Percentiles rank a stretch among this genome's conserved stretches.
phyloP scores from a whole-genome alignment of 345 rosid species.

The Xanthoceras sorbifolium region DNA sequence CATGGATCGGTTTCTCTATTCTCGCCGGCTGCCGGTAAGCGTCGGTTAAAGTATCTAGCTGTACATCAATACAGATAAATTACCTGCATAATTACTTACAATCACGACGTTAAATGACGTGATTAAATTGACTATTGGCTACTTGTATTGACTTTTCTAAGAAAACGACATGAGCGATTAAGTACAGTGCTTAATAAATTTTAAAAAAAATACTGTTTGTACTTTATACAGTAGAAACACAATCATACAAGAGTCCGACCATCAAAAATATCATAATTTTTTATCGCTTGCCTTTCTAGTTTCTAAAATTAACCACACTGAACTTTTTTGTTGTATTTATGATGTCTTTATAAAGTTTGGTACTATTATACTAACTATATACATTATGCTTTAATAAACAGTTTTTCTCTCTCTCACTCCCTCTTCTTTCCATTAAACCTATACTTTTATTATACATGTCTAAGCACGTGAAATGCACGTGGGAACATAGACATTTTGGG shows the following conservation, averaged over 20 bases:
- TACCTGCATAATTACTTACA: conserved; percentile 9
- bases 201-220: neutral
- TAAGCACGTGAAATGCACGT: conserved; percentile 18
- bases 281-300: neutral
- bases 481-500: conserved; percentile 8
- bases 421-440: too few species aligned
- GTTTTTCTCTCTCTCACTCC: too few species aligned
- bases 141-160: conserved; percentile 45
- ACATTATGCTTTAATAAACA: neutral
- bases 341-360: neutral
- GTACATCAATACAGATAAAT: conserved; percentile 4
- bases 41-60: conserved; percentile 10
- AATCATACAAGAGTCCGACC: neutral
- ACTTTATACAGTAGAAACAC: neutral
- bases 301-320: neutral
- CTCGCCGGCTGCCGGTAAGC: conserved; percentile 76
- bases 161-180: conserved; percentile 32
- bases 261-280: neutral
- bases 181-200: neutral
- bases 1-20: conserved; percentile 81
- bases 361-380: neutral
- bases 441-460: neutral
- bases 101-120: conserved; percentile 20
- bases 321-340: conserved; percentile 9
- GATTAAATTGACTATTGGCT: conserved; percentile 26